A percentile compares a stretch with the other conserved stretches of the same genome.
Evolutionary conservation across 2,329 filamentous ascomycete species (phyloP).

Genomic region (Colletotrichum eremochloae): DNA sequence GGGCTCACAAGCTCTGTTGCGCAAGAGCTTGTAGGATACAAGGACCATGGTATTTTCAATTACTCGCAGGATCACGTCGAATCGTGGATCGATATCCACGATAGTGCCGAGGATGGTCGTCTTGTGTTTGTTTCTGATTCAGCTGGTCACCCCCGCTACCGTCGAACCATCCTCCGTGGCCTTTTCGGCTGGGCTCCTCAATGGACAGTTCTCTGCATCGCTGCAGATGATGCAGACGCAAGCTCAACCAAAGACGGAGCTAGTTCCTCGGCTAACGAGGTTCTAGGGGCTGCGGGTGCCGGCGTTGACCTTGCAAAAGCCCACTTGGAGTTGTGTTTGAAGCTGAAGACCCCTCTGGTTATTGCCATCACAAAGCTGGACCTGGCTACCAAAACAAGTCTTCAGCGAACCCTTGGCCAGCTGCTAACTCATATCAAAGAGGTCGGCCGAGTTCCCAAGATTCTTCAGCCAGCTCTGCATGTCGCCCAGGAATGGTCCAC

Average conservation of each 20-base stretch:
- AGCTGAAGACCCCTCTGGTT: conserved; percentile 81
- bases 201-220: conserved; percentile 90
- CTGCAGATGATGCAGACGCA: conserved; percentile 78
- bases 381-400: conserved; percentile 78
- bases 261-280: conserved; percentile 65
- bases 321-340: conserved; percentile 87
- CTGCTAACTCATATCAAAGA: conserved; percentile 84
- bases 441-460: conserved; percentile 78
- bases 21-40: conserved; percentile 92
- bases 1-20: conserved; percentile 95
- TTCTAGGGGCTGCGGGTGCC: conserved; percentile 62
- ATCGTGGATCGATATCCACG: conserved; percentile 95
- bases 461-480: conserved; percentile 73
- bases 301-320: conserved; percentile 81
- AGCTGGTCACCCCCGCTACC: conserved; percentile 89
- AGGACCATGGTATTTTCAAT: conserved; percentile 74
- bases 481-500: conserved; percentile 65
- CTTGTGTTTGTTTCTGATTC: conserved; percentile 93
- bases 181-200: conserved; percentile 97
- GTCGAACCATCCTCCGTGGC: conserved; percentile 88
- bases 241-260: conserved; percentile 51
- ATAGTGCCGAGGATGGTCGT: conserved; percentile 78
- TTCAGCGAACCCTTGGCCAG: conserved; percentile 79
- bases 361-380: conserved; percentile 94
- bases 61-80: conserved; percentile 89